These are phyloP conservation scores for Sclerotiophoma versabilis DNA, from an alignment of 2,329 filamentous ascomycete species.

Conservation along the genomic window DNA sequence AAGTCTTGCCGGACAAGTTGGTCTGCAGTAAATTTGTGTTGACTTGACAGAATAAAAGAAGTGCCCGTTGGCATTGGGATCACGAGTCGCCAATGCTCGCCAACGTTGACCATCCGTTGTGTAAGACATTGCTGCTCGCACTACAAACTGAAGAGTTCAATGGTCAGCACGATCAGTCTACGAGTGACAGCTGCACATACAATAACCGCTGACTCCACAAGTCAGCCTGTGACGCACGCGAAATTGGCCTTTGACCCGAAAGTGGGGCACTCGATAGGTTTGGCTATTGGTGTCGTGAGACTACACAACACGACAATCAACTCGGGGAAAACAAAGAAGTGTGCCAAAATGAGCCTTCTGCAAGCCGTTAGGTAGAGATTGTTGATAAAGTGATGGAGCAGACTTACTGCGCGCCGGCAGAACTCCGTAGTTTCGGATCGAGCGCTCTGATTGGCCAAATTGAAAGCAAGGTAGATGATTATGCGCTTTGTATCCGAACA, in stretches of 20 bases:
- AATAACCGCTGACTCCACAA: neutral
- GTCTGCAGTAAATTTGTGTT: constrained; percentile 67
- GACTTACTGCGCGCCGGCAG: neutral
- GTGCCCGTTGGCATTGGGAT: constrained; percentile 51
- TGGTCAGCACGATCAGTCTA: neutral
- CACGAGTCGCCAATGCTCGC: constrained; percentile 55
- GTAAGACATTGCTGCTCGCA: constrained; percentile 33
- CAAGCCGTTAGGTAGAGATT: neutral
- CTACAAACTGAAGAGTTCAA: neutral
- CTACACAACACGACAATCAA: neutral
- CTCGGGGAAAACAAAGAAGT: neutral
- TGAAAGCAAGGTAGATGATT: constrained; percentile 21
- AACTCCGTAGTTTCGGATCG: constrained; percentile 7
- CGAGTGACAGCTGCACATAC: neutral
- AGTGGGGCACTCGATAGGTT: neutral
- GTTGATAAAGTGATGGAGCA: constrained; percentile 7
- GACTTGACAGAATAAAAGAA: constrained; percentile 66
- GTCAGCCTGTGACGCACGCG: neutral
- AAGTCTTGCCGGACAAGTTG: constrained; percentile 67
- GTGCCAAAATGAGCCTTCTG: neutral
- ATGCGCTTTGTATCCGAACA: neutral
- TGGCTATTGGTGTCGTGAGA: neutral
- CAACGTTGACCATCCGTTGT: constrained; percentile 44
- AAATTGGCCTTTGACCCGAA: neutral
- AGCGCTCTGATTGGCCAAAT: constrained; percentile 33